Evolutionary conservation across 2,329 filamentous ascomycete species (phyloP).

Genomic region (Sporothrix curviconia): DNA sequence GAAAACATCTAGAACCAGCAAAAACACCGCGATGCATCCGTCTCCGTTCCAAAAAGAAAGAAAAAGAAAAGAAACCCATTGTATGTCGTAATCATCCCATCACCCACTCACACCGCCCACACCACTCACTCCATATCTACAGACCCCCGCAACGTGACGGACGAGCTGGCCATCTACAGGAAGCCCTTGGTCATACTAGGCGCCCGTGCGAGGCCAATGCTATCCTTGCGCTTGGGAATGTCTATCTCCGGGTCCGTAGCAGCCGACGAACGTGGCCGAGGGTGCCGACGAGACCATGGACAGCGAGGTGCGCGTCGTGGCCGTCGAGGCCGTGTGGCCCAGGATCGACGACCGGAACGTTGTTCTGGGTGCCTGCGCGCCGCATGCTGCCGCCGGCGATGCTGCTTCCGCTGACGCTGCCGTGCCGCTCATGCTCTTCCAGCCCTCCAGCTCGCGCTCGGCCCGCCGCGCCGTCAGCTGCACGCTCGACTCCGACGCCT

Average conservation of each 20-base stretch:
- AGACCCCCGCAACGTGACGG: background rate
- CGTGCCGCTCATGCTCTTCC: constrained; percentile 56
- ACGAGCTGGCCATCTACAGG: constrained; percentile 37
- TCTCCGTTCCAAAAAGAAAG: too few species aligned
- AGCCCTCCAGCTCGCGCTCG: constrained; percentile 79
- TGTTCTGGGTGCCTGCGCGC: constrained; percentile 36
- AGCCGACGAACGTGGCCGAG: constrained; percentile 27
- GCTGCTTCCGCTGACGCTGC: constrained; percentile 22
- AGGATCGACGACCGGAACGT: constrained; percentile 22
- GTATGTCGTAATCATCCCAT: background rate
- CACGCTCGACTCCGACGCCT: constrained; percentile 73
- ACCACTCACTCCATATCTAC: background rate
- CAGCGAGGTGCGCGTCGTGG: constrained; percentile 21
- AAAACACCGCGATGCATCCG: too few species aligned
- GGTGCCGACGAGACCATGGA: constrained; percentile 31
- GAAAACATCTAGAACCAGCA: too few species aligned
- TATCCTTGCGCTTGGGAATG: constrained; percentile 59
- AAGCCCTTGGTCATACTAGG: constrained; percentile 75
- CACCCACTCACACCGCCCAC: background rate
- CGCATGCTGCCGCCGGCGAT: constrained; percentile 47
- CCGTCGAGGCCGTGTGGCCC: constrained; percentile 17
- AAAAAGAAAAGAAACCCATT: too few species aligned
- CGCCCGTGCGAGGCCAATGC: constrained; percentile 51
- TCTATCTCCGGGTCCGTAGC: constrained; percentile 28
- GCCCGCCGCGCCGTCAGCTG: constrained; percentile 78